Percentiles rank a stretch among this genome's conserved stretches.
These are phyloP conservation scores for Botryotinia narcissicola DNA, from an alignment of 2,329 filamentous ascomycete species.

Conservation along the genomic window DNA sequence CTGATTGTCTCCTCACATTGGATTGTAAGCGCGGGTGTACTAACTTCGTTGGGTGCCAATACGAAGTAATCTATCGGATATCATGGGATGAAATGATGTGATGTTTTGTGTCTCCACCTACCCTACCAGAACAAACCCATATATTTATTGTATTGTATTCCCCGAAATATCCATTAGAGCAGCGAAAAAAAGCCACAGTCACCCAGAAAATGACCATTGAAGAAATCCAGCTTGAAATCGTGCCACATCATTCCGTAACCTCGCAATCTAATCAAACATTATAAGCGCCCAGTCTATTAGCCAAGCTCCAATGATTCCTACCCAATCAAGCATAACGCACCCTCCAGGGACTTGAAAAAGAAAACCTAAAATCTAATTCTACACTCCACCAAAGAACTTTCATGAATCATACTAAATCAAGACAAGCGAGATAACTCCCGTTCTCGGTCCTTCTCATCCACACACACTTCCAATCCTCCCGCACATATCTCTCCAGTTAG, in stretches of 20 bases:
- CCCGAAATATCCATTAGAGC: neutral
- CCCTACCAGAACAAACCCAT: neutral
- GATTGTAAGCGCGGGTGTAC: neutral
- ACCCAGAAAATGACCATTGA: neutral
- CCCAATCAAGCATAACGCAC: slow-evolving; percentile 5
- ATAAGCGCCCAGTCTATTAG: neutral
- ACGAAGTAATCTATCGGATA: neutral
- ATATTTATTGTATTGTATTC: neutral
- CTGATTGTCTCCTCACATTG: neutral
- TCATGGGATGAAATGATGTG: neutral
- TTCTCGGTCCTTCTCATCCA: slow-evolving; percentile 13
- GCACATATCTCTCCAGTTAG: neutral
- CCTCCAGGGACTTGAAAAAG: neutral
- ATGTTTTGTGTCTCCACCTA: neutral
- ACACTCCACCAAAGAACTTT: neutral
- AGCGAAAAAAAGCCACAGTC: neutral
- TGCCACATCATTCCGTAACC: neutral
- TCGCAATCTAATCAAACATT: neutral
- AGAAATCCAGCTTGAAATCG: neutral
- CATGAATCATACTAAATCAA: neutral
- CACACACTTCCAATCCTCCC: neutral
- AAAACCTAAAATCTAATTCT: neutral
- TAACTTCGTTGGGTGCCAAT: neutral
- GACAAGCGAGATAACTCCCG: neutral
- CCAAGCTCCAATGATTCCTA: neutral